These are phyloP conservation scores for Phytophthora sojae DNA, from an alignment of 352 stramenopile genomes.

Conservation along the genomic window DNA sequence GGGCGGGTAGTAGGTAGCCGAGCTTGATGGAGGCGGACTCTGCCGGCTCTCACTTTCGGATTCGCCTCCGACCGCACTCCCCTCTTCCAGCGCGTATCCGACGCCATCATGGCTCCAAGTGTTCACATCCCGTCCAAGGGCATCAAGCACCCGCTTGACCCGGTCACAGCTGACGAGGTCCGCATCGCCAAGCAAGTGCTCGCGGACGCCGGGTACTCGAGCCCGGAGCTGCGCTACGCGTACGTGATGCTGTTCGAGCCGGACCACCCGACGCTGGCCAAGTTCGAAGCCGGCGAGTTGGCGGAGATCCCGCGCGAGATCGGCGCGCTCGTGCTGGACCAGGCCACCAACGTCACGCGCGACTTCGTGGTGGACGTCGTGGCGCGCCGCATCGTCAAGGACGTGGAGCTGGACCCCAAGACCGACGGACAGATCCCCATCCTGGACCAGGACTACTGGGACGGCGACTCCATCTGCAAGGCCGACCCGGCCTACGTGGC, in stretches of 20 bases:
- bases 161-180: slow-evolving; percentile 54
- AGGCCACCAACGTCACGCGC: slow-evolving; percentile 36
- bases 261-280: slow-evolving; percentile 49
- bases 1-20: not conserved
- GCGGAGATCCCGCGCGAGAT: slow-evolving; percentile 52
- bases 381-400: slow-evolving; percentile 36
- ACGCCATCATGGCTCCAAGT: slow-evolving; percentile 23
- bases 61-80: slow-evolving; percentile 23
- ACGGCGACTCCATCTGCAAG: slow-evolving; percentile 53
- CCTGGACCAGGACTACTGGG: slow-evolving; percentile 57
- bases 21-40: not conserved
- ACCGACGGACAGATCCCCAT: slow-evolving; percentile 55
- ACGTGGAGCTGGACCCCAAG: slow-evolving; percentile 45
- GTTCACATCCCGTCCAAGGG: slow-evolving; percentile 25
- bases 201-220: slow-evolving; percentile 43
- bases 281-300: slow-evolving; percentile 43
- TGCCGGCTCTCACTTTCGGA: slow-evolving; percentile 37
- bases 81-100: not conserved
- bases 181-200: slow-evolving; percentile 54
- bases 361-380: slow-evolving; percentile 57
- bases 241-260: slow-evolving; percentile 66
- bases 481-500: slow-evolving; percentile 48
- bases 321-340: slow-evolving; percentile 49
- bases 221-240: slow-evolving; percentile 47
- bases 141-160: slow-evolving; percentile 53